phyloP scores from a whole-genome alignment of 1,284 basidiomycete genomes.

The Peniophora sp. region DNA sequence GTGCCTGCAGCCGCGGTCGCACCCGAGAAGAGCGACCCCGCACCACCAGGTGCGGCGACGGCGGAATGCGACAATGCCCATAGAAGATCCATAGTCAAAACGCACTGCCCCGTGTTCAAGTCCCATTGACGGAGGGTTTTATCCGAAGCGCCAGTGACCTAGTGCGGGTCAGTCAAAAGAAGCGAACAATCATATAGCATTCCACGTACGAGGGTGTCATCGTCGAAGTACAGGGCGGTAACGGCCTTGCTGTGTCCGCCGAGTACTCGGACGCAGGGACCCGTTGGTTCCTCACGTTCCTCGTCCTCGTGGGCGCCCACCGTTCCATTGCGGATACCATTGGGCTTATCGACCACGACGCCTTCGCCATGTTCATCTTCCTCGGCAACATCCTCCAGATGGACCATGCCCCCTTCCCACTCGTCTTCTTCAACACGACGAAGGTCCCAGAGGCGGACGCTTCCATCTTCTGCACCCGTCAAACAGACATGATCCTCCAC shows the following conservation, averaged over 20 bases:
- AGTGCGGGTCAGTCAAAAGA: neutral
- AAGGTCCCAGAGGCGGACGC: conserved; percentile 84
- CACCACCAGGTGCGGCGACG: conserved; percentile 32
- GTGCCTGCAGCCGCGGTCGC: conserved; percentile 51
- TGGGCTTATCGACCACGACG: conserved; percentile 11
- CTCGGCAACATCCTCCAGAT: conserved; percentile 54
- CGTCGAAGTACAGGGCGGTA: conserved; percentile 92
- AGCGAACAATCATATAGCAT: neutral
- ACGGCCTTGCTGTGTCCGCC: conserved; percentile 93
- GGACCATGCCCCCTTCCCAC: conserved; percentile 44
- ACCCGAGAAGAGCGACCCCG: conserved; percentile 43
- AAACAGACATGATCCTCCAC: conserved; percentile 90
- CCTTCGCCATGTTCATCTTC: conserved; percentile 36
- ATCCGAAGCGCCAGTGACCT: conserved; percentile 97
- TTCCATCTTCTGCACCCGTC: conserved; percentile 85
- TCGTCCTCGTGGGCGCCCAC: conserved; percentile 17
- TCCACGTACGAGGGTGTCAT: conserved; percentile 73
- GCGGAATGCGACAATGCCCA: conserved; percentile 97
- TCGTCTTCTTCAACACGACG: conserved; percentile 67
- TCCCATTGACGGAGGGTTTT: conserved; percentile 99
- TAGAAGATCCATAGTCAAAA: conserved; percentile 99
- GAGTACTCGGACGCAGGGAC: conserved; percentile 67
- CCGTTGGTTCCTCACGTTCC: conserved; percentile 16
- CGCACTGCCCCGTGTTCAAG: conserved; percentile 92
- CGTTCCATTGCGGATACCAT: conserved; percentile 14